phyloP scores from a whole-genome alignment of 2,329 filamentous ascomycete species.

The Rhytidhysteron rufulum region DNA sequence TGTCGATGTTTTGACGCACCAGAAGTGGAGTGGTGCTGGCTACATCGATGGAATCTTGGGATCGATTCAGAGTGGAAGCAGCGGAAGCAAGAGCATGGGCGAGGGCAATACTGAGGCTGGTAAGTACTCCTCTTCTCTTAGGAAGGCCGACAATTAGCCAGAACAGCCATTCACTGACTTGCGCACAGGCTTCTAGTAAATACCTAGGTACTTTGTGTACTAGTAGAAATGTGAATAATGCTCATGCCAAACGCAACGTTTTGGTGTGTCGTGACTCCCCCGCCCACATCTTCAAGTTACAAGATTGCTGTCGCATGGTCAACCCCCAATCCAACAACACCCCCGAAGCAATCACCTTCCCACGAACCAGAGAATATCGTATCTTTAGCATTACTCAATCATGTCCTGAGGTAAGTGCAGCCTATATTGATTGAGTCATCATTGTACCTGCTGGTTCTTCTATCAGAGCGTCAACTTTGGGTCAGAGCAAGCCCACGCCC shows the following conservation, averaged over 20 bases:
- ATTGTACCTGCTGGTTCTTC: too few species aligned
- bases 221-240: background rate
- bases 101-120: conserved; percentile 80
- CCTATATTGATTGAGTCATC: too few species aligned
- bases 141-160: too few species aligned
- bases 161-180: background rate
- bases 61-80: conserved; percentile 86
- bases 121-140: conserved; percentile 13
- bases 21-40: conserved; percentile 74
- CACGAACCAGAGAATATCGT: too few species aligned
- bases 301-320: too few species aligned
- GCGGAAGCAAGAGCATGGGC: conserved; percentile 87
- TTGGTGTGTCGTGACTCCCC: background rate
- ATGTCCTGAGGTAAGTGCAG: too few species aligned
- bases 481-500: background rate
- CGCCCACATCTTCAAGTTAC: too few species aligned
- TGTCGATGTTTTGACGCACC: conserved; percentile 90
- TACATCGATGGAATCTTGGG: conserved; percentile 89
- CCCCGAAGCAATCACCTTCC: too few species aligned
- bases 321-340: too few species aligned
- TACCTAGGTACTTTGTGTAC: too few species aligned
- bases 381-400: too few species aligned
- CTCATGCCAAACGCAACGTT: background rate
- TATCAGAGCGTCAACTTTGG: too few species aligned
- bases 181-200: background rate